Evolutionary conservation across 306 rosid genomes (phyloP).

Genomic region (Trifolium subterraneum): DNA sequence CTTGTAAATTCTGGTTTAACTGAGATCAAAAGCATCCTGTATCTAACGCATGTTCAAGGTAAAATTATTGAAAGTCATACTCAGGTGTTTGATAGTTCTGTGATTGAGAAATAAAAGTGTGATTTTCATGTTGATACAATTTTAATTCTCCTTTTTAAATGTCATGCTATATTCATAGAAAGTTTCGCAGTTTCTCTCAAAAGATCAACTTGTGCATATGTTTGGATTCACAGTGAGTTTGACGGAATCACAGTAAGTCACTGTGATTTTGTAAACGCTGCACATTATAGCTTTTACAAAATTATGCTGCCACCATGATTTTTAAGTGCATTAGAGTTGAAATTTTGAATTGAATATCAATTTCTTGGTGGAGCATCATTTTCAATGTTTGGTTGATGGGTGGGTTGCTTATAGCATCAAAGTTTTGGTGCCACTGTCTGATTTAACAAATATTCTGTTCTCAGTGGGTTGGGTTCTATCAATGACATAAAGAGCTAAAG

Average conservation of each 20-base stretch:
- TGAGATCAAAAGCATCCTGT: constrained; percentile 23
- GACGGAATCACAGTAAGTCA: not conserved
- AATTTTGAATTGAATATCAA: constrained; percentile 18
- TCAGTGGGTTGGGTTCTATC: constrained; percentile 23
- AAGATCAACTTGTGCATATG: not conserved
- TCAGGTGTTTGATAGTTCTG: constrained; percentile 1
- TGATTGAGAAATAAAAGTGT: constrained; percentile 21
- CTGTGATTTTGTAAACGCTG: not conserved
- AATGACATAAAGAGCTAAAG: not conserved
- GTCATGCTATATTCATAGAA: not conserved
- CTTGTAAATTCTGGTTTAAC: constrained; percentile 44
- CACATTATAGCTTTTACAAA: no score
- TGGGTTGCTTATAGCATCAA: constrained; percentile 32
- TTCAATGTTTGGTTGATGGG: constrained; percentile 36
- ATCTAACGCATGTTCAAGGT: not conserved
- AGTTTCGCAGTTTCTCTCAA: not conserved
- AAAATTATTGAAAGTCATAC: constrained; percentile 10
- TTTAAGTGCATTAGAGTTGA: not conserved
- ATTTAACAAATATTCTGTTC: constrained; percentile 33
- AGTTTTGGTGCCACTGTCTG: constrained; percentile 16
- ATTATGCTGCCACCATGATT: no score
- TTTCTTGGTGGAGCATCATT: constrained; percentile 34
- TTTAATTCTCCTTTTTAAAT: not conserved
- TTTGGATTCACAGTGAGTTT: not conserved
- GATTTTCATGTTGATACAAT: not conserved